A percentile compares a stretch with the other conserved stretches of the same genome.
Conservation (phyloP, 2,329 filamentous ascomycete genomes). For the Aureobasidium sp. region DNA sequence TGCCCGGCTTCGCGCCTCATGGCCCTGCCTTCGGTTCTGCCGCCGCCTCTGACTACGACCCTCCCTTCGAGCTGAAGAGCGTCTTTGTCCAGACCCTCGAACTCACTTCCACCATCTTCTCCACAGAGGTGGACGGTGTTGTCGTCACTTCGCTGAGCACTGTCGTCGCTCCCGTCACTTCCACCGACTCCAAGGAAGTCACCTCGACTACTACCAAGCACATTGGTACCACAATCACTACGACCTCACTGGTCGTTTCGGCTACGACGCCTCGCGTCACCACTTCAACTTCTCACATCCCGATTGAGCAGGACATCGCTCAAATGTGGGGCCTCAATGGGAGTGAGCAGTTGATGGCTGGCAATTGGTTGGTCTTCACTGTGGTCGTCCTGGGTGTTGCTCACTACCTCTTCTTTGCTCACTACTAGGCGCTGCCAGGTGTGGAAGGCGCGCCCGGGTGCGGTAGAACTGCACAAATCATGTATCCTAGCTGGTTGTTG, state of each 20-base stretch:
- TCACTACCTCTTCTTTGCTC: background rate
- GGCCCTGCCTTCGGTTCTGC: background rate
- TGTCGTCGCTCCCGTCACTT: background rate
- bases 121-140: background rate
- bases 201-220: background rate
- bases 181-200: background rate
- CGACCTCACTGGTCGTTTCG: background rate
- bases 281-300: background rate
- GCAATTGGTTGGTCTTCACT: background rate
- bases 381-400: background rate
- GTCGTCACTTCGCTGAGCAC: constrained; percentile 1
- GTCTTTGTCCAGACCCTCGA: background rate
- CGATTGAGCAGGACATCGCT: background rate
- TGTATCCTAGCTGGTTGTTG: background rate
- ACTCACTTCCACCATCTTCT: background rate
- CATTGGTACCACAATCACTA: background rate
- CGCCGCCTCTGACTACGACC: background rate
- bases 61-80: background rate
- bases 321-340: background rate
- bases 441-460: background rate
- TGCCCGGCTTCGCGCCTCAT: background rate
- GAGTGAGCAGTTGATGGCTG: background rate
- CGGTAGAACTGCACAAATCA: background rate
- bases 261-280: background rate
- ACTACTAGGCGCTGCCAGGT: background rate